Conservation (phyloP, 2,329 filamentous ascomycete species). For the Ophidiomyces ophidiicola region DNA sequence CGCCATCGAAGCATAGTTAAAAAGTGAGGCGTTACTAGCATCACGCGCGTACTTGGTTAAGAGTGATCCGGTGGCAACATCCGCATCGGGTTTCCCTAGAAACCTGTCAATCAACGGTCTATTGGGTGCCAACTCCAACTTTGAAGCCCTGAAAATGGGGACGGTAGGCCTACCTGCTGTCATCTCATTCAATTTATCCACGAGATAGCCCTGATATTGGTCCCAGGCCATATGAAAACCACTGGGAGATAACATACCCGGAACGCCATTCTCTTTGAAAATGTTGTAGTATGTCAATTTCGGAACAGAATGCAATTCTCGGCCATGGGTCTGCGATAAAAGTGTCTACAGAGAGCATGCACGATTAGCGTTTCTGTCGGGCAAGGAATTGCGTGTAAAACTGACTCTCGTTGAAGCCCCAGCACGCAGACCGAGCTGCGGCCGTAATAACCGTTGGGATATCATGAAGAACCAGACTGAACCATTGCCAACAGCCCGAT, state of each 20-base stretch:
- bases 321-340: slow-evolving; percentile 27
- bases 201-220: slow-evolving; percentile 62
- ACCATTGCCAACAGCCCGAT: slow-evolving; percentile 11
- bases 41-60: slow-evolving; percentile 66
- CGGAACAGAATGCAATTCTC: slow-evolving; percentile 37
- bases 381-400: neutral
- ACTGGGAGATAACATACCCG: slow-evolving; percentile 55
- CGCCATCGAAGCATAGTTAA: slow-evolving; percentile 95
- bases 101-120: too few species aligned
- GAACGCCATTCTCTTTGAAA: slow-evolving; percentile 45
- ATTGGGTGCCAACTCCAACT: too few species aligned
- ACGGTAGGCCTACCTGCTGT: slow-evolving; percentile 48
- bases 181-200: slow-evolving; percentile 63
- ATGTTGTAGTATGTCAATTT: slow-evolving; percentile 36
- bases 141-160: neutral
- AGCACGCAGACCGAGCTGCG: slow-evolving; percentile 34
- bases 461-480: slow-evolving; percentile 25
- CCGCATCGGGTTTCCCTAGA: slow-evolving; percentile 52
- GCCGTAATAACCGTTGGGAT: slow-evolving; percentile 33
- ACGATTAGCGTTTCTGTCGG: neutral
- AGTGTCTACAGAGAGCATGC: slow-evolving; percentile 16
- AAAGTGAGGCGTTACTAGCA: slow-evolving; percentile 61
- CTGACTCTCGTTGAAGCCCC: slow-evolving; percentile 28
- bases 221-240: slow-evolving; percentile 70
- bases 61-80: slow-evolving; percentile 53